Evolutionary conservation across 2,329 filamentous ascomycete genomes (phyloP).

Genomic region (Daldinia eschscholtzii): DNA sequence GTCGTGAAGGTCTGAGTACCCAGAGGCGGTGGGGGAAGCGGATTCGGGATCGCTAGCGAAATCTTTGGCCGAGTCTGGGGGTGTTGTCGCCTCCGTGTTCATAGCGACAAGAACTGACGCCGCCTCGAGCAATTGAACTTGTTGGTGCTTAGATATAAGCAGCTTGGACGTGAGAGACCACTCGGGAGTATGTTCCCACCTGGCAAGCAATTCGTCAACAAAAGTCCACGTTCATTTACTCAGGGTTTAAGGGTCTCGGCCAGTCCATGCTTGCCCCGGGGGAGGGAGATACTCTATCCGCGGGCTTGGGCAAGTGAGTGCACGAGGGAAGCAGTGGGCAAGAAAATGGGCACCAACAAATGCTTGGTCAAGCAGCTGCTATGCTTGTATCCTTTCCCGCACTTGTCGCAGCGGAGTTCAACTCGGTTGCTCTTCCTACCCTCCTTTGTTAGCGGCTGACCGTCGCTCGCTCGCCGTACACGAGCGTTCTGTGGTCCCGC

Average conservation of each 20-base stretch:
- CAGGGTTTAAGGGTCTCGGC: constrained; percentile 47
- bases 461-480: constrained; percentile 81
- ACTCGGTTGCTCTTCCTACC: constrained; percentile 83
- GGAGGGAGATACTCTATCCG: constrained; percentile 45
- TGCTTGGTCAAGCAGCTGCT: constrained; percentile 99
- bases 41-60: constrained; percentile 85
- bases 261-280: constrained; percentile 51
- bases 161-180: constrained; percentile 98
- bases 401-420: constrained; percentile 96
- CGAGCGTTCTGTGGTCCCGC: constrained; percentile 63
- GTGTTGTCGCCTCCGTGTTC: constrained; percentile 72
- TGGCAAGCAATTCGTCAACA: constrained; percentile 64
- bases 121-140: constrained; percentile 96
- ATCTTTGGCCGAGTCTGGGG: constrained; percentile 74
- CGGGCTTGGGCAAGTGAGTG: constrained; percentile 47
- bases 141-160: constrained; percentile 98
- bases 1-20: constrained; percentile 82
- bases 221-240: constrained; percentile 51
- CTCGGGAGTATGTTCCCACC: constrained; percentile 99
- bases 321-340: constrained; percentile 57
- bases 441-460: constrained; percentile 83
- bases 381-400: constrained; percentile 99
- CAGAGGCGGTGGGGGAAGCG: constrained; percentile 83
- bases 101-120: constrained; percentile 96
- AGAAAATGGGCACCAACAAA: constrained; percentile 88